Evolutionary conservation across 2,329 filamentous ascomycete genomes (phyloP), one percentile per base, ranked within the genome.

Genomic region (Corniculantispora saksenae): DNA sequence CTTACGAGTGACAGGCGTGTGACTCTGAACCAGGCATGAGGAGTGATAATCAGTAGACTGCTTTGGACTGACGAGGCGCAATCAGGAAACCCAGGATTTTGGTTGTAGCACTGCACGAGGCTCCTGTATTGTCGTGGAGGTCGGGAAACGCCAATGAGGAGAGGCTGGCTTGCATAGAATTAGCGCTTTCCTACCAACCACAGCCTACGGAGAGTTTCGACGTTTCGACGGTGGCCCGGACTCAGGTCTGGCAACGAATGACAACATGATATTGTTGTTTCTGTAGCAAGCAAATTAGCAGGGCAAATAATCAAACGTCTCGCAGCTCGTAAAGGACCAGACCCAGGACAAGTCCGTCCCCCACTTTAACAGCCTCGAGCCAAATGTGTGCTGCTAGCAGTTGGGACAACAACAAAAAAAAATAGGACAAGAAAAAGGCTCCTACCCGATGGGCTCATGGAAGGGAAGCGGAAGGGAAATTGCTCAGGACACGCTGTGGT

Each of bases 311-410:
- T n/a, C n/a, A n/a, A n/a, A n/a, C n/a, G n/a, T n/a, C n/a, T n/a
- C n/a, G n/a, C n/a, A n/a, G 19, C 19, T 59, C 27, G 56, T 23
- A 35, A 48, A 43, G 29, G n/a, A 59, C 56, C 56, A 57, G 38
- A 29, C 54, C 54, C 12, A 45, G 27, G 9, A 8, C 27, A 8
- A 25, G 15, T 5, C 53, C n/a, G n/a, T 21, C 29, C 60, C n/a
- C 60, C 48, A 27, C 60, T 62, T 45, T 48, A 61, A 32, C 59
- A 23, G 48, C 59, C 32, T 35, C 15, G 32, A 32, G 59, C 50
- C 47, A 40, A 51, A n/a, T n/a, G n/a, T n/a, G n/a, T n/a, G n/a
- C n/a, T n/a, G n/a, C n/a, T n/a, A 45, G 53, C 53, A 45, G 13
- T 29, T 25, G n/a, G 57, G 27, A 23, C n/a, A 32, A 25, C 15